Base-by-base conservation (phyloP, 768 basidiomycete genomes). In the Naganishia friedmannii region DNA sequence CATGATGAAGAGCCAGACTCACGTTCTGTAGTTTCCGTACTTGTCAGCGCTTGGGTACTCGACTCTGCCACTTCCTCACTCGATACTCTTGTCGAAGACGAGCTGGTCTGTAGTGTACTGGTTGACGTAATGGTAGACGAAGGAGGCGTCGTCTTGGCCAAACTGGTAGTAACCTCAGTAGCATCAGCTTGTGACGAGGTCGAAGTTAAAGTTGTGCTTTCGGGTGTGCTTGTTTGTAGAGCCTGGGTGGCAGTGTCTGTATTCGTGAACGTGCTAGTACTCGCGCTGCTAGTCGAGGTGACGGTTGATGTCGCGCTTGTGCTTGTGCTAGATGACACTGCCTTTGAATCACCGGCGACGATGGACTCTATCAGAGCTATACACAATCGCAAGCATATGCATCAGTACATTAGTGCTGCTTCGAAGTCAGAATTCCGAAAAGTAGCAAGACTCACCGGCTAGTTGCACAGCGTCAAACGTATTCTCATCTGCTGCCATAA, bases 361-460 rank as follows among this genome's bases (percentile, higher is more conserved):
- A 58, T 58, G 23, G 57, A 58, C 19, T 58, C 57, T 32, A 58
- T 58, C 4, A 58, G 57, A 21, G 57, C 57, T 58, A 37, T 12
- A 23, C n/a, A 23, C 29, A 39, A 4, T 17, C n/a, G 5, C n/a
- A 39, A 6, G 19, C 21, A n/a, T 37, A 23, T 8, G 34, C 5
- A 58, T 58, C 57, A 58, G 57, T 7, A 7, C 1, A 51, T 26
- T 51, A 34, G 55, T 19, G 3, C 57, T 37, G 12, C 34, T 3
- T 3, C 4, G n/a, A 37, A 37, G 12, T 31, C 34, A 34, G 57
- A 2, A 28, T 21, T 15, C 2, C n/a, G 15, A 7, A 7, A 51
- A 23, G 15, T 17, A 17, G 15, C 45, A 21, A 39, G 15, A 39
- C 57, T 58, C 57, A 58, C 57, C 57, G 21, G 57, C 57, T 23